Evolutionary conservation across 768 basidiomycete genomes (phyloP).

Genomic region (Tephrocybe sp.): DNA sequence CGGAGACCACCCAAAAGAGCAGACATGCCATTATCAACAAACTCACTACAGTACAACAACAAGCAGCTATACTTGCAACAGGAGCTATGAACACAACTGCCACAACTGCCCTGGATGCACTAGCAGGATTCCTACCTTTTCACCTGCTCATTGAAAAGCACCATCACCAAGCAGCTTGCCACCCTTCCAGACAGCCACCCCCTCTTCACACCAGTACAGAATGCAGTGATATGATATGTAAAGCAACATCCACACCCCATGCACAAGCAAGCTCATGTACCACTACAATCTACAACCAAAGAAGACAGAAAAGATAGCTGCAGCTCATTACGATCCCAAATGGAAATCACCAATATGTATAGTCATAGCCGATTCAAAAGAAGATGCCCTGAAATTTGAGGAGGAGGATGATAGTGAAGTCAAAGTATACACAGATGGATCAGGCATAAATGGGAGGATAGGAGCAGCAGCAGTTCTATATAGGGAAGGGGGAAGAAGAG

Average conservation of each 20-base stretch:
- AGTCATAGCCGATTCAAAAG: slow-evolving; percentile 7
- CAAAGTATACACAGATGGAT: slow-evolving; percentile 15
- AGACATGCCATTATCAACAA: too few relatives aligned
- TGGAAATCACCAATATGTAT: background rate
- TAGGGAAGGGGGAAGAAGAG: background rate
- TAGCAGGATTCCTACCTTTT: slow-evolving; percentile 21
- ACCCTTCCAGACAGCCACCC: slow-evolving; percentile 23
- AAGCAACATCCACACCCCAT: slow-evolving; percentile 10
- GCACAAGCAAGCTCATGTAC: too few relatives aligned
- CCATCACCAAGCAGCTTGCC: slow-evolving; percentile 17
- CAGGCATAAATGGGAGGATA: slow-evolving; percentile 4
- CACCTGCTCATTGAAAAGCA: slow-evolving; percentile 15
- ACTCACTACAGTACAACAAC: slow-evolving; percentile 8
- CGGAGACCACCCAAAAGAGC: background rate
- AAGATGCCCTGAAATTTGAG: background rate
- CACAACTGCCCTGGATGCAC: slow-evolving; percentile 19
- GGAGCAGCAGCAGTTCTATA: slow-evolving; percentile 17
- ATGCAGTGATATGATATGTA: slow-evolving; percentile 5
- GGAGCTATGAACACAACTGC: slow-evolving; percentile 18
- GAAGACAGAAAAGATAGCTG: slow-evolving; percentile 8
- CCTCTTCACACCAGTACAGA: slow-evolving; percentile 9
- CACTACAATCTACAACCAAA: slow-evolving; percentile 1
- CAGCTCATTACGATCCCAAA: background rate
- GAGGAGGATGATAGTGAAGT: slow-evolving; percentile 1
- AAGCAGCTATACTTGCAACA: slow-evolving; percentile 11